Evolutionary conservation across 192 early-diverging fungal genomes (phyloP).

Genomic region (Coemansia sp.): DNA sequence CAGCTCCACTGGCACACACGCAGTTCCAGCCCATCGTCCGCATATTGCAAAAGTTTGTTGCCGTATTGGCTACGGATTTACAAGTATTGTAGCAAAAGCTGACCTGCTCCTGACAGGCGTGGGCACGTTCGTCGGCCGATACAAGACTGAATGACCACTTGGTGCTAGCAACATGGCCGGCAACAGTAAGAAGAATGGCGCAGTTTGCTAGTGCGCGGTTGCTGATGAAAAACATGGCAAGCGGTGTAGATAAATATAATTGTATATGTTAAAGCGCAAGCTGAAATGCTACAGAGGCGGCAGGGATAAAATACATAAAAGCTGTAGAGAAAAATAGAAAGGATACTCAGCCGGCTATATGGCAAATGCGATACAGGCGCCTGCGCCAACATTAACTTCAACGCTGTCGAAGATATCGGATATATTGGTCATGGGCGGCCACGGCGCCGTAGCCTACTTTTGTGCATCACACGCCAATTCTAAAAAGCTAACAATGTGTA

Average conservation of each 20-base stretch:
- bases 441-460: neutral
- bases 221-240: neutral
- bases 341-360: slow-evolving; percentile 1
- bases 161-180: slow-evolving; percentile 11
- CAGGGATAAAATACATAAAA: neutral
- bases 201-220: neutral
- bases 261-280: neutral
- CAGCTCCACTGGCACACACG: slow-evolving; percentile 20
- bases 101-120: slow-evolving; percentile 49
- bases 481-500: neutral
- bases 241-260: neutral
- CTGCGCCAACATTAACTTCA: neutral
- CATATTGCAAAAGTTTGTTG: slow-evolving; percentile 51
- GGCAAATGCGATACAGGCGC: neutral
- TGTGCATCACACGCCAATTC: neutral
- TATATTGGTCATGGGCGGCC: neutral
- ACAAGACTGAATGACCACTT: slow-evolving; percentile 44
- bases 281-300: neutral
- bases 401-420: neutral
- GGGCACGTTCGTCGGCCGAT: slow-evolving; percentile 39
- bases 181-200: neutral
- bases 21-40: slow-evolving; percentile 55
- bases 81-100: slow-evolving; percentile 52
- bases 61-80: slow-evolving; percentile 31
- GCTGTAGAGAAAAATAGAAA: neutral